A percentile compares a stretch with the other conserved stretches of the same genome.
phyloP scores from a whole-genome alignment of 2,329 filamentous ascomycete genomes.

The Colletotrichum shisoi region DNA sequence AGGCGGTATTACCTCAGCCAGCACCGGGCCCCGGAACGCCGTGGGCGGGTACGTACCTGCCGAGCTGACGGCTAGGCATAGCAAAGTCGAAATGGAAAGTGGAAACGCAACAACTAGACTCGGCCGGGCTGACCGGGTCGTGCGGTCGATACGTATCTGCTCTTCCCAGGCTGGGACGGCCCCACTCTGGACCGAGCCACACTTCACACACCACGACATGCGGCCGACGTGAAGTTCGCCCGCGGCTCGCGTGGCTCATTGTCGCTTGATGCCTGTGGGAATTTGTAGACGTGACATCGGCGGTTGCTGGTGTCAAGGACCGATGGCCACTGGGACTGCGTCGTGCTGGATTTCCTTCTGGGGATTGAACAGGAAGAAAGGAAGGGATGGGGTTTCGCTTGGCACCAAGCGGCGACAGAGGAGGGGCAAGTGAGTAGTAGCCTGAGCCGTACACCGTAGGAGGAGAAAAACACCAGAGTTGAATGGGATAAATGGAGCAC shows the following conservation, averaged over 20 bases:
- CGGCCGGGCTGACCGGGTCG: constrained; percentile 33
- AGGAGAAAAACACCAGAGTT: constrained; percentile 1
- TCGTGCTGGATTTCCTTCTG: background rate
- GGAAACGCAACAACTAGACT: constrained; percentile 23
- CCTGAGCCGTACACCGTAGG: constrained; percentile 11
- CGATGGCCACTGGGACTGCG: constrained; percentile 13
- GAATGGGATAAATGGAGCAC: constrained; percentile 16
- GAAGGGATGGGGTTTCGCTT: constrained; percentile 13
- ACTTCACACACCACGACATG: constrained; percentile 33
- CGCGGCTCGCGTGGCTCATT: constrained; percentile 23
- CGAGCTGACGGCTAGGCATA: background rate
- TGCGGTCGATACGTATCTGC: constrained; percentile 28
- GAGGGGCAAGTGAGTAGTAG: background rate
- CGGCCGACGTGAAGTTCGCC: constrained; percentile 13
- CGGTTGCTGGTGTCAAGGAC: constrained; percentile 14
- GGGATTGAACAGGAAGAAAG: background rate
- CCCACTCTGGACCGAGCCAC: constrained; percentile 34
- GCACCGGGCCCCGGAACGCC: background rate
- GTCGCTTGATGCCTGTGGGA: constrained; percentile 1
- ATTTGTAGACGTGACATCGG: constrained; percentile 12
- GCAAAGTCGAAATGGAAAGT: constrained; percentile 14
- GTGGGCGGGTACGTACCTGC: constrained; percentile 3
- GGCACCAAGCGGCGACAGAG: constrained; percentile 4
- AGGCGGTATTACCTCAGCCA: constrained; percentile 31
- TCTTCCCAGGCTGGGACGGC: constrained; percentile 26